A percentile compares a stretch with the other conserved stretches of the same genome.
Conservation (phyloP, 805 yeast species). For the Wickerhamomyces kurtzmanii region DNA sequence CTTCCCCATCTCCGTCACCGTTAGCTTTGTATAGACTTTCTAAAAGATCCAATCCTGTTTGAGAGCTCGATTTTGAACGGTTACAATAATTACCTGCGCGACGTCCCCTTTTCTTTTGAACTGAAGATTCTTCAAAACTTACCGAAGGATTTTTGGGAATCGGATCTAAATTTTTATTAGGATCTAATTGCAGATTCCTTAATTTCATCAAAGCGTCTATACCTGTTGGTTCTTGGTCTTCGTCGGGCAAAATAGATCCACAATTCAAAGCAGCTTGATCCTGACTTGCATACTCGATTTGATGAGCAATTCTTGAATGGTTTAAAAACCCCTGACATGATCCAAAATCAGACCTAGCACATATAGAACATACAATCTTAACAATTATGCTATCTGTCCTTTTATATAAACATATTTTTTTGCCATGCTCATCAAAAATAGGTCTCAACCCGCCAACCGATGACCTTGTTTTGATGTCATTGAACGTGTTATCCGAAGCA, state of each 20-base stretch:
- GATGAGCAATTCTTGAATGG: constrained; percentile 67
- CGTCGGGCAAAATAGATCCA: constrained; percentile 43
- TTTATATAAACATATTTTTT: constrained; percentile 43
- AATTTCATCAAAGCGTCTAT: constrained; percentile 25
- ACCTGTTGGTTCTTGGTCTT: constrained; percentile 51
- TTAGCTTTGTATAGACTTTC: constrained; percentile 7
- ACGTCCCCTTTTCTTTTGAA: constrained; percentile 8
- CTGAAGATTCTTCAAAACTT: no score
- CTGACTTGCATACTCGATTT: constrained; percentile 60
- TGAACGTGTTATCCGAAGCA: constrained; percentile 21
- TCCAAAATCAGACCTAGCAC: constrained; percentile 61
- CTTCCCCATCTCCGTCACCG: constrained; percentile 2
- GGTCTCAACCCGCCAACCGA: constrained; percentile 40
- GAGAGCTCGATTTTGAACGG: background rate
- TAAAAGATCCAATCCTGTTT: constrained; percentile 4
- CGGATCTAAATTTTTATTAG: constrained; percentile 25
- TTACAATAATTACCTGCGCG: constrained; percentile 1
- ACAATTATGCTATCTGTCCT: constrained; percentile 67
- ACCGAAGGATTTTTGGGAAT: no score
- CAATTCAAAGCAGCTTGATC: constrained; percentile 66
- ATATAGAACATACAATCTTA: constrained; percentile 55
- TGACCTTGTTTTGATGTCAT: no score
- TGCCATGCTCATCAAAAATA: constrained; percentile 25
- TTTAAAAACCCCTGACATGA: constrained; percentile 76
- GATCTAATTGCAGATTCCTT: constrained; percentile 26